Base-by-base conservation (phyloP, 805 yeast species). In the Isabelozyma rhagii region DNA sequence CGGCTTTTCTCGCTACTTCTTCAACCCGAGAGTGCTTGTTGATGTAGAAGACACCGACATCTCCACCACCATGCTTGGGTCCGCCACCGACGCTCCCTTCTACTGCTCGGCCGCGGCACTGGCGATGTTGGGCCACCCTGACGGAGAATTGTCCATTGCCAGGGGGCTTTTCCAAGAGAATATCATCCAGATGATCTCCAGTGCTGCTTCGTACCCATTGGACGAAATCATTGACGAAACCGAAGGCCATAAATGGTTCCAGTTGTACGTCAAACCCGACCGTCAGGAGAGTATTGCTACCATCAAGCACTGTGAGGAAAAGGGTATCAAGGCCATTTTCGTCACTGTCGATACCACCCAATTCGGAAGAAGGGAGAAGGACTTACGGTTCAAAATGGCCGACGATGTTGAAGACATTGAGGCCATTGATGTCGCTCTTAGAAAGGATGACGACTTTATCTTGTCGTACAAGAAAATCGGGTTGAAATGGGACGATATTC, bases 321-420 rank as follows among this genome's bases (percentile, higher is more conserved):
- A 68, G 11, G 74, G 75, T 8, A 63, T 77, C 46, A 75, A 75
- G 55, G 84, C 76, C 0, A 53, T 82, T 3, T 77, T 80, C 50
- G 72, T 82, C 47, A 82, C 85, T 3, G 81, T 81, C 14, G 86
- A 82, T 57, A 73, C 81, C 17, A 81, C 84, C 0, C 73, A 71
- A 44, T 66, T 81, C 44, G 86, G 86, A 1, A 68, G 78, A 44
- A 64, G 86, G 45, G 84, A 79, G 54, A 72, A 77, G 46, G 83
- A 80, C 49, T 68, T 66, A 58, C 61, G 80, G 45, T 62, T 67
- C 50, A 71, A 64, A 47, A 55, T 66, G 28, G 63, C 55, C 41
- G 69, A 64, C 44, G 61, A 63, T 9, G 71, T 60, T 6, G 69
- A 64, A 25, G 68, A 60, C 11, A 43, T 43, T 3, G 69, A 60